Conservation (phyloP, 306 rosid species). For the Cucumis sativus region Cucumber_9930_V3 NC_026661.2:15388501-15389000, state of each 20-base stretch:
- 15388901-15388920: neutral
- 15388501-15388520: neutral
- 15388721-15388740: neutral
- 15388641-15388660: neutral
- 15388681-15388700: neutral
- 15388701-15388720: neutral
- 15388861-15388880: neutral
- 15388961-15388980: conserved; percentile 79
- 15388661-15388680: neutral
- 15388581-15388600: neutral
- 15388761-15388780: neutral
- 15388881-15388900: neutral
- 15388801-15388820: neutral
- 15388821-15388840: neutral
- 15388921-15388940: conserved; percentile 8
- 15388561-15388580: neutral
- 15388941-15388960: conserved; percentile 35
- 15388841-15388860: neutral
- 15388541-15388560: neutral
- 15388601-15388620: neutral
- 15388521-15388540: neutral
- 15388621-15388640: neutral
- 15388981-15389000: conserved; percentile 57
- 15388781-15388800: neutral
- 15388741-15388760: neutral